A percentile compares a stretch with the other conserved stretches of the same genome.
These are phyloP conservation scores for Lithospermum erythrorhizon DNA, from an alignment of 257 asterid species.

Conservation along the genomic window DNA sequence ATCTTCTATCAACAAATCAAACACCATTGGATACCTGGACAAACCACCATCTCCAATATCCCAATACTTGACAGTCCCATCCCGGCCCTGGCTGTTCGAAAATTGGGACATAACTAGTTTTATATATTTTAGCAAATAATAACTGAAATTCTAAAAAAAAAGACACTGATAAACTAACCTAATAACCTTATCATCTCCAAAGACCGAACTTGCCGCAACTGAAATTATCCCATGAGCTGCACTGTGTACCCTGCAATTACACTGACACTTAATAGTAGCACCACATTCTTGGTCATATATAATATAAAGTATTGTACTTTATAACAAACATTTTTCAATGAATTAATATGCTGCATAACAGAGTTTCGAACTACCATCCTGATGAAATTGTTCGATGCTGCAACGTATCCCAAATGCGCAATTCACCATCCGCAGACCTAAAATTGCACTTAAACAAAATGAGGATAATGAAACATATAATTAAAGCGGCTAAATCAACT, in stretches of 20 bases:
- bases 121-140: neutral
- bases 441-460: neutral
- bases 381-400: conserved; percentile 76
- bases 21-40: conserved; percentile 28
- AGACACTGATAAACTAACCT: conserved; percentile 19
- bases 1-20: neutral
- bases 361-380: conserved; percentile 31
- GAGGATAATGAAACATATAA: neutral
- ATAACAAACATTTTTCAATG: too few relatives aligned
- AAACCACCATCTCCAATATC: conserved; percentile 65
- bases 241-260: conserved; percentile 49
- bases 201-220: conserved; percentile 33
- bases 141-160: neutral
- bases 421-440: conserved; percentile 77
- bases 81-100: conserved; percentile 66
- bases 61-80: conserved; percentile 81
- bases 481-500: neutral
- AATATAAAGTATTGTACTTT: too few relatives aligned
- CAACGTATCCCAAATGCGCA: conserved; percentile 73
- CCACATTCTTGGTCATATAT: neutral
- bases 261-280: neutral
- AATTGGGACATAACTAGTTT: neutral
- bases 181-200: conserved; percentile 51
- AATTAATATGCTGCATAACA: neutral
- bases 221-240: conserved; percentile 88